Evolutionary conservation across 1,139 yeast species (phyloP), one percentile per base, ranked within the genome.

Genomic region (Suhomyces panamericanus): DNA sequence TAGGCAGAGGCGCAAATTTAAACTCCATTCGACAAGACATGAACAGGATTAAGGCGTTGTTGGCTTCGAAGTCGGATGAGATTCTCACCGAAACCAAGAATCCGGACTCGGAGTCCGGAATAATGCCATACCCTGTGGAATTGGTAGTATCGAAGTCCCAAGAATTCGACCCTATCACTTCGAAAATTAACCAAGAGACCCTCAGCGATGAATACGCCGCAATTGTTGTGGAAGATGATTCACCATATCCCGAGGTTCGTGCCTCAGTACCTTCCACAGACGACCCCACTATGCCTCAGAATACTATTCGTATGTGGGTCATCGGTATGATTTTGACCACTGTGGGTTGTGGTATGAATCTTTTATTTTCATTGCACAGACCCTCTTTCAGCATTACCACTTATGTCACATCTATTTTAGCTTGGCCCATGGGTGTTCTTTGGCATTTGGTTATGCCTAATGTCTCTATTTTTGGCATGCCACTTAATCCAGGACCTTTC

Each of bases 191-290:
- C 6, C 32, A 45, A 22, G 54, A 53, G 10, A 48, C 56, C 30
- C 63, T 63, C 24, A 62, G 58, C 27, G 79, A 73, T 51, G 77
- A 70, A 13, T 74, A 74, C 56, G 73, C 81, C 39, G 74, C 70
- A 46, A 56, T 70, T 31, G 53, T 53, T 14, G 74, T 70, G 27
- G 76, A 70, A 55, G 75, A 79, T 54, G 84, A 83, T 57, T 80
- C 85, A 14, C 84, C 86, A 6, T 81, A 80, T 58, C 81, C 87
- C 0, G 88, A 83, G 58, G 89, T 83, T 32, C 73, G 88, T 56
- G 86, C 87, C 6, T 76, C 87, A 6, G 87, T 83, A 30, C 85
- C 87, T 3, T 74, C 82, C 33, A 66, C 71, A 20, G 88, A 83
- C 57, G 84, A 82, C 57, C 69, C 75, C 2, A 48, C 67, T 1